Evolutionary conservation across 2,329 filamentous ascomycete species (phyloP), one percentile per base, ranked within the genome.

Genomic region (Monilinia fructicola): DNA sequence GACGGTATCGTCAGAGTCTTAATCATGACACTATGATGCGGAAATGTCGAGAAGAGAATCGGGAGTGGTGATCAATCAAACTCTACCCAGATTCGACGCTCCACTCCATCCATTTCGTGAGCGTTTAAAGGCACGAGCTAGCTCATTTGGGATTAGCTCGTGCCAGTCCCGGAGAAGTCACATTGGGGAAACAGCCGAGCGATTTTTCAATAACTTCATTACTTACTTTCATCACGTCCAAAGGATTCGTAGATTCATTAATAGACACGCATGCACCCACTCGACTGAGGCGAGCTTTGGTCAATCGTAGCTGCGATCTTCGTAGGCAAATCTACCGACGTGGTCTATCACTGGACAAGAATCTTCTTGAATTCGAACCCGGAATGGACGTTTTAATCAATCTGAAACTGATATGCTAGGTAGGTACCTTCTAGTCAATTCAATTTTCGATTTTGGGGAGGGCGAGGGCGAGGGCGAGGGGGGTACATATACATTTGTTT

Each of bases 71-170:
- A 63, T 54, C 60, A 28, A 64, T 55, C 48, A 26, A 42, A n/a
- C 46, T 63, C 26, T 28, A 18, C 31, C 31, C 6, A 35, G 4
- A 35, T 35, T 35, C 31, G 31, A 35, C 5, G 31, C 31, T 35
- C 31, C 31, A 35, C 31, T 35, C 9, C 31, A 7, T 4, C 40
- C 48, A 54, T 54, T 54, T 64, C 26, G 21, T 54, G 38, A 28
- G 61, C 61, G 61, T 44, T 28, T 64, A 56, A 18, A 46, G 42
- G 50, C 14, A 21, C 48, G 31, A 48, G 10, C 61, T 64, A 56
- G 61, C 61, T 56, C 18, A 31, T 55, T 48, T 26, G 18, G 40
- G 50, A 64, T 23, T 64, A 55, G 14, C 6, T 55, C 40, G 18
- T 23, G n/a, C 55, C 16, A 46, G 23, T 44, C 21, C 11, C 14